Evolutionary conservation across 1,284 basidiomycete genomes (phyloP).

Genomic region (Mycena citricolor): DNA sequence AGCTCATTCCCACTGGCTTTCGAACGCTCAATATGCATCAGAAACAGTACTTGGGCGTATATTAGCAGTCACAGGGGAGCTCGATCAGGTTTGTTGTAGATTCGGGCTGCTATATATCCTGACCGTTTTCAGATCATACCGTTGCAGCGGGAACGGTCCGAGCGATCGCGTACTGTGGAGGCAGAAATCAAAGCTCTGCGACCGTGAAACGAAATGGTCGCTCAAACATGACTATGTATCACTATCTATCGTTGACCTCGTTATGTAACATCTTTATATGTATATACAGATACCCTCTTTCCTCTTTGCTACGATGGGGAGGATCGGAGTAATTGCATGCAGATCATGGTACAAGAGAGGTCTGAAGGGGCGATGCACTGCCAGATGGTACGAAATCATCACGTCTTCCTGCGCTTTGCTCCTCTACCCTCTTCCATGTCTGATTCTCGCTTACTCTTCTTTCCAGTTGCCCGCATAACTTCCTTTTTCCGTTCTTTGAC

Average conservation of each 20-base stretch:
- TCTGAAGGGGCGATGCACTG: no score
- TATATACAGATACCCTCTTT: no score
- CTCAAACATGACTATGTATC: no score
- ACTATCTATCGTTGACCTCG: no score
- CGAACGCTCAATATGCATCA: no score
- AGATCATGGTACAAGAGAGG: no score
- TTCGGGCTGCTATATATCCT: neutral
- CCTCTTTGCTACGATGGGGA: no score
- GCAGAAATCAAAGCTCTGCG: slow-evolving; percentile 19
- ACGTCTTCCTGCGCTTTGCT: slow-evolving; percentile 51
- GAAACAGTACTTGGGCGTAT: slow-evolving; percentile 13
- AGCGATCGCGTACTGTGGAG: slow-evolving; percentile 18
- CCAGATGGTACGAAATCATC: no score
- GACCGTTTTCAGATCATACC: slow-evolving; percentile 7
- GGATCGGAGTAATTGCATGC: no score
- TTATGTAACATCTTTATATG: no score
- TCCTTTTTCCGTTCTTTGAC: slow-evolving; percentile 81
- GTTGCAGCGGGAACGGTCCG: slow-evolving; percentile 18
- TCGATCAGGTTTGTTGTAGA: slow-evolving; percentile 7
- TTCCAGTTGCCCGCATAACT: slow-evolving; percentile 71
- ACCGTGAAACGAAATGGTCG: no score
- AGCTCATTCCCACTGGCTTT: no score
- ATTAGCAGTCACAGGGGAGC: slow-evolving; percentile 13
- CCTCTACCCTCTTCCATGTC: slow-evolving; percentile 57
- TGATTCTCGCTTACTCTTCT: slow-evolving; percentile 67